Base-by-base conservation (phyloP, 1,139 yeast species). In the Ashbya aceris region DNA sequence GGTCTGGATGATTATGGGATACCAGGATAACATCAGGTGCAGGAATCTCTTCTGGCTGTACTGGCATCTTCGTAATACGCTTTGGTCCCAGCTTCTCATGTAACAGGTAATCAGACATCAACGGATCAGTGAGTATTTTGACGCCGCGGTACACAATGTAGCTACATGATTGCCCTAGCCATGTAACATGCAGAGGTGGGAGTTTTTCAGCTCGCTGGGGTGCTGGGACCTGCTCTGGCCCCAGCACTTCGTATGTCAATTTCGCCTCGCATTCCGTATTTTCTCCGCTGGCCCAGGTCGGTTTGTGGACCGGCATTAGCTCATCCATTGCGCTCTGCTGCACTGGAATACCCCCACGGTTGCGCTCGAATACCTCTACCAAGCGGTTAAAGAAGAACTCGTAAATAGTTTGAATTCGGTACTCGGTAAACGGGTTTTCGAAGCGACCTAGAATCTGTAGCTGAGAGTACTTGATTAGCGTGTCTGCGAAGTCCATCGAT, bases 1-100 rank as follows among this genome's bases (percentile, higher is more conserved):
- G 97, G 60, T 89, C 97, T 1, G 96, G 97, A 55, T 89, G 97
- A 58, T 89, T 93, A 61, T 89, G 97, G 1, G 95, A 83, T 0
- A 89, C 95, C 28, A 89, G 59, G 2, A 86, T 79, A 44, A 80
- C 74, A 51, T 86, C 79, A 1, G 91, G 76, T 12, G 68, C 64
- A 2, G 84, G 79, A n/a, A 86, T 69, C 17, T 80, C 79, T 1
- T 73, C 72, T 10, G 81, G 59, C 12, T 67, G 51, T 64, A 86
- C 74, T 0, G 96, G 95, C 9, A 85, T 67, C 17, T 79, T 78
- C 0, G 82, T 72, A 20, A 89, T 74, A 49, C 97, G 67, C 57
- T 79, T 79, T 5, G 97, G 97, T 0, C 97, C 97, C 14, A 84
- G 52, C 3, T 68, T 62, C 31, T 76, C 71, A 45, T 73, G 71